Evolutionary conservation across 768 basidiomycete species (phyloP).

Genomic region (Rhizopogon sp.): DNA sequence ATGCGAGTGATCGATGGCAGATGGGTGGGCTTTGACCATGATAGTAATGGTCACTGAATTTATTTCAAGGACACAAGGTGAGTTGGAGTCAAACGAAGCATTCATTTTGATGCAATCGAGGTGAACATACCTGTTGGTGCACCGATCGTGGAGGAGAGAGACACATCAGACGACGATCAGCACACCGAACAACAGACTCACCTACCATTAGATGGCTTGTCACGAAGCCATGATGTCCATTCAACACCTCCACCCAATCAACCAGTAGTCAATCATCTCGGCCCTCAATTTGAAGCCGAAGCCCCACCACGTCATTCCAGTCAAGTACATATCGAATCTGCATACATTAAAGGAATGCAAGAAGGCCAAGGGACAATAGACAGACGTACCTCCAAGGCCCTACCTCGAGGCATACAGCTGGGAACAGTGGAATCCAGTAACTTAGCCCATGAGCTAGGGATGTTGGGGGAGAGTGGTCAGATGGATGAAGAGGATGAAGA

Average conservation of each 20-base stretch:
- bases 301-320: background rate
- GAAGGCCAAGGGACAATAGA: background rate
- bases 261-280: background rate
- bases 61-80: slow-evolving; percentile 4
- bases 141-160: background rate
- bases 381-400: background rate
- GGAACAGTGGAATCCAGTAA: background rate
- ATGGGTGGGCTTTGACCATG: slow-evolving; percentile 32
- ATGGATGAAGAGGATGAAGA: slow-evolving; percentile 2
- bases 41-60: slow-evolving; percentile 22
- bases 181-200: no score
- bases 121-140: background rate
- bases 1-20: slow-evolving; percentile 17
- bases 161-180: background rate
- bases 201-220: no score
- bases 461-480: slow-evolving; percentile 6
- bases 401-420: background rate
- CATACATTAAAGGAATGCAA: background rate
- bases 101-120: slow-evolving; percentile 2
- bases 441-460: slow-evolving; percentile 1
- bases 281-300: background rate
- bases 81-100: slow-evolving; percentile 9
- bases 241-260: background rate
- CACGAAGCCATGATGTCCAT: background rate
- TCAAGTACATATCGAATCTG: background rate